These are phyloP conservation scores for Colletotrichum aenigma DNA, from an alignment of 2,329 filamentous ascomycete species.

Conservation along the genomic window DNA sequence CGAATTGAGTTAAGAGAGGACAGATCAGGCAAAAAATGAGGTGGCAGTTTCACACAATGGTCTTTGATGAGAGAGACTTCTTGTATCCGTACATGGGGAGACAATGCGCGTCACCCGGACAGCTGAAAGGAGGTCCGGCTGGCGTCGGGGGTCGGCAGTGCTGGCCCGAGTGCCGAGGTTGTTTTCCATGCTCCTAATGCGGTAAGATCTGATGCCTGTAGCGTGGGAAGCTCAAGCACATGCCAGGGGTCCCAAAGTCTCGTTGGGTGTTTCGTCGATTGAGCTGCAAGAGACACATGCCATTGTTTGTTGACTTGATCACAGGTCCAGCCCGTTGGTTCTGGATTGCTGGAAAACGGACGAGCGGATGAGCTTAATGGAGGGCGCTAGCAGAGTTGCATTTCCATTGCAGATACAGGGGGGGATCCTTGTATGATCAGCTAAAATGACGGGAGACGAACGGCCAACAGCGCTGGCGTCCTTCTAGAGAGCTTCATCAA, in stretches of 20 bases:
- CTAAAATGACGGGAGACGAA: not conserved
- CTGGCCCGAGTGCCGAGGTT: constrained; percentile 19
- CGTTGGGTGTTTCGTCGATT: not conserved
- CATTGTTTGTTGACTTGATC: not conserved
- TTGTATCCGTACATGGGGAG: not conserved
- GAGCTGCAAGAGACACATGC: not conserved
- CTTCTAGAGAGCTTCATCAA: not conserved
- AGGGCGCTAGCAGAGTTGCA: not conserved
- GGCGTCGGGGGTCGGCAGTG: constrained; percentile 15
- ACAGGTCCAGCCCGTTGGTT: not conserved
- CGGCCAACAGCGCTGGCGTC: not conserved
- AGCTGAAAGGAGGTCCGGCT: constrained; percentile 16
- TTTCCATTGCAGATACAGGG: not conserved
- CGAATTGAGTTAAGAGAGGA: not conserved
- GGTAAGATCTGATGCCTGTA: not conserved
- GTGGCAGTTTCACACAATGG: not conserved
- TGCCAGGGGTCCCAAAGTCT: not conserved
- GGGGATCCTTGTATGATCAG: not conserved
- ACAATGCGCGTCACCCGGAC: not conserved
- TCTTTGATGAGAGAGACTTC: not conserved
- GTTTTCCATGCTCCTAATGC: not conserved
- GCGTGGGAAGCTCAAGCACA: constrained; percentile 14
- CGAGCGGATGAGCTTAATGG: not conserved
- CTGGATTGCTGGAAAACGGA: not conserved
- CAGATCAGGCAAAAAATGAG: not conserved